Evolutionary conservation across 306 rosid genomes (phyloP).

Genomic region (Rubus idaeus): DNA sequence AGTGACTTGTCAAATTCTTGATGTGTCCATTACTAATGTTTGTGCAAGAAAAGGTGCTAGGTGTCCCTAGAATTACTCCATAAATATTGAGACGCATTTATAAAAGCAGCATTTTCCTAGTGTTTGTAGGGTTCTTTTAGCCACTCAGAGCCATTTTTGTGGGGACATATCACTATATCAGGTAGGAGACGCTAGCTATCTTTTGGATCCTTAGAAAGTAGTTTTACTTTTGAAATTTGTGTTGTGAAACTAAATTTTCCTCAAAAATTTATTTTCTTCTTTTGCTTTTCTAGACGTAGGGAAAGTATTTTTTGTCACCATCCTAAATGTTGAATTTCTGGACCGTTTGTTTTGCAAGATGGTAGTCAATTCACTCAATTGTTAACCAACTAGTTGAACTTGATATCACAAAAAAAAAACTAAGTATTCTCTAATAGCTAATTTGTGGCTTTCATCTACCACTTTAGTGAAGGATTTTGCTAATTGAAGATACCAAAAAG

Average conservation of each 20-base stretch:
- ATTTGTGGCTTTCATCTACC: slow-evolving; percentile 9
- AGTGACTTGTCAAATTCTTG: neutral
- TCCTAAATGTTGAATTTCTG: slow-evolving; percentile 8
- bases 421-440: slow-evolving; percentile 10
- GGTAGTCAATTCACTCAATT: neutral
- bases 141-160: slow-evolving; percentile 26
- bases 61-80: neutral
- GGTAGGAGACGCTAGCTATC: slow-evolving; percentile 20
- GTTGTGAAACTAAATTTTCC: slow-evolving; percentile 27
- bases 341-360: neutral
- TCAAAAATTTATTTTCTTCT: slow-evolving; percentile 9
- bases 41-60: neutral
- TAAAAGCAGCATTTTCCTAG: neutral
- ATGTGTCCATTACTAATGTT: neutral
- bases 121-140: neutral
- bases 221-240: slow-evolving; percentile 38
- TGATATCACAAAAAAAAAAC: too few relatives aligned
- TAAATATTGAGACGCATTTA: neutral
- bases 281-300: slow-evolving; percentile 16
- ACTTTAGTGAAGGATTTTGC: neutral
- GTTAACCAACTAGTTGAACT: neutral
- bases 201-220: slow-evolving; percentile 45
- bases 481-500: neutral
- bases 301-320: slow-evolving; percentile 30
- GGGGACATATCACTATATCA: slow-evolving; percentile 34